Percentiles rank a stretch among this genome's conserved stretches.
phyloP scores from a whole-genome alignment of 805 yeast species.

The Debaryomyces hansenii region DNA sequence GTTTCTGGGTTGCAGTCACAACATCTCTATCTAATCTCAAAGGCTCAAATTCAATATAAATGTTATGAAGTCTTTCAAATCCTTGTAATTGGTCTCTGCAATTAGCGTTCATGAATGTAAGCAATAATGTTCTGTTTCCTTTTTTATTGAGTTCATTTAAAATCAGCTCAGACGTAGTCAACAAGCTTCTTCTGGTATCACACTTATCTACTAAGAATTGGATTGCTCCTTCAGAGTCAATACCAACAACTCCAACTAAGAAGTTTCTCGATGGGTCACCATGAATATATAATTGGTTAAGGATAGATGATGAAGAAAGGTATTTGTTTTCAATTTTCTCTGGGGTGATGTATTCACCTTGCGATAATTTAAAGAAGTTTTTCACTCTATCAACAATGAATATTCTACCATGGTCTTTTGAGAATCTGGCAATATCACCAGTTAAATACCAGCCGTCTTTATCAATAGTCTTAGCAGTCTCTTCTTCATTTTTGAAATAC shows the following conservation, averaged over 20 bases:
- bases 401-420: constrained; percentile 45
- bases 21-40: constrained; percentile 54
- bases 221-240: constrained; percentile 46
- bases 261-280: constrained; percentile 61
- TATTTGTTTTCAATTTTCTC: constrained; percentile 72
- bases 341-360: constrained; percentile 65
- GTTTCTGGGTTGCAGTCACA: constrained; percentile 62
- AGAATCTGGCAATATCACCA: constrained; percentile 49
- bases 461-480: constrained; percentile 45
- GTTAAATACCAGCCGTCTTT: constrained; percentile 57
- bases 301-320: constrained; percentile 47
- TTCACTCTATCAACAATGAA: constrained; percentile 72
- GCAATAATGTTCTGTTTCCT: constrained; percentile 17
- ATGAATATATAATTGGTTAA: constrained; percentile 58
- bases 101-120: constrained; percentile 22
- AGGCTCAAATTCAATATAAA: constrained; percentile 27
- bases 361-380: constrained; percentile 66
- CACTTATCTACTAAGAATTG: background rate
- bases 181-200: background rate
- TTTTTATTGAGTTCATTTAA: background rate
- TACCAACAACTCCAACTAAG: constrained; percentile 63
- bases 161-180: background rate
- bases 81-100: constrained; percentile 26
- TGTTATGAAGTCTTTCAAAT: constrained; percentile 30
- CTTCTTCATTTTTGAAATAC: constrained; percentile 50